A percentile compares a stretch with the other conserved stretches of the same genome.
Evolutionary conservation across 176 grass and related monocot genomes (phyloP).

Genomic region (Lolium multiflorum): DNA sequence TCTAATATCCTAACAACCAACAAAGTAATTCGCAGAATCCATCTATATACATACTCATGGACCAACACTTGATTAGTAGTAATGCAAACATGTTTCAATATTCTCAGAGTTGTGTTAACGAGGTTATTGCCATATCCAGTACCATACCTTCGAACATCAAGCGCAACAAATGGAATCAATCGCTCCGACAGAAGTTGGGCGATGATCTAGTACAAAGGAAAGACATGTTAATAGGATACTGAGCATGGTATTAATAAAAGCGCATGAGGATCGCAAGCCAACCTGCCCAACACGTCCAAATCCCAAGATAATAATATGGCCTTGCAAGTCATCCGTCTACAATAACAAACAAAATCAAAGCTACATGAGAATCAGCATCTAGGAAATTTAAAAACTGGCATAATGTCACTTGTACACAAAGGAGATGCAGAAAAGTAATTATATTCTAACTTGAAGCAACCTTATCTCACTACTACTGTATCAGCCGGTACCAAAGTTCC

Average conservation of each 20-base stretch:
- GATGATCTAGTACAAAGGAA: conserved; percentile 69
- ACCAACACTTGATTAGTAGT: conserved; percentile 17
- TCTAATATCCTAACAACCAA: conserved; percentile 1
- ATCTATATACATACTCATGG: conserved; percentile 22
- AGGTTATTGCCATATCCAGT: conserved; percentile 38
- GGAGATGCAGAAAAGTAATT: not conserved
- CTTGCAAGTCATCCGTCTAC: conserved; percentile 98
- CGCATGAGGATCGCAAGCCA: conserved; percentile 35
- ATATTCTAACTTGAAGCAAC: conserved; percentile 29
- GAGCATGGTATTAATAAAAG: conserved; percentile 21
- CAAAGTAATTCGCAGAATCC: conserved; percentile 21
- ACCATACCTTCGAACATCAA: conserved; percentile 90
- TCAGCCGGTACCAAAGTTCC: not conserved
- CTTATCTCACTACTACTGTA: not conserved
- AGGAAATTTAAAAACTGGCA: conserved; percentile 24
- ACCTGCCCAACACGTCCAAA: conserved; percentile 99
- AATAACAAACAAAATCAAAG: conserved; percentile 46
- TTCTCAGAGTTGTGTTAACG: not conserved
- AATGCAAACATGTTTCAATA: conserved; percentile 24
- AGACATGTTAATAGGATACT: conserved; percentile 3
- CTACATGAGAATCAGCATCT: conserved; percentile 31
- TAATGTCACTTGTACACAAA: conserved; percentile 4
- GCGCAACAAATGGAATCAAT: conserved; percentile 96
- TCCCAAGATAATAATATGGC: conserved; percentile 98
- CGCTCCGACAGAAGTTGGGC: conserved; percentile 97